A percentile compares a stretch with the other conserved stretches of the same genome.
phyloP scores from a whole-genome alignment of 768 basidiomycete species.

The Auricularia heimuer region DNA sequence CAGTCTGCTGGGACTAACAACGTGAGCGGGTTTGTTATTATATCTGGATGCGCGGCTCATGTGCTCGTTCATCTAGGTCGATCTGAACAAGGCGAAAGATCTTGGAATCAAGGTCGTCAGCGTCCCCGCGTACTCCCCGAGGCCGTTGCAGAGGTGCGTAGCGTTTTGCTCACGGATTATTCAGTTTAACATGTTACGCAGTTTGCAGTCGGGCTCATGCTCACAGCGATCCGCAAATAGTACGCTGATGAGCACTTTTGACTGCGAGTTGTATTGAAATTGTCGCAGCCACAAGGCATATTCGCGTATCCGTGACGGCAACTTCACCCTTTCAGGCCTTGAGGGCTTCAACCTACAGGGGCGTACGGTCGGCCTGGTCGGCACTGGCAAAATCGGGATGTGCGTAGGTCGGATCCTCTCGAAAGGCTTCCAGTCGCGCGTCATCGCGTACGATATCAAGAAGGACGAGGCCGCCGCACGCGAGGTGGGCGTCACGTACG shows the following conservation, averaged over 20 bases:
- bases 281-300: conserved; percentile 12
- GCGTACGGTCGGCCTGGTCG: conserved; percentile 24
- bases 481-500: conserved; percentile 13
- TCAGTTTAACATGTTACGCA: background rate
- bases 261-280: no score
- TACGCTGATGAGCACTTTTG: background rate
- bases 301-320: conserved; percentile 13
- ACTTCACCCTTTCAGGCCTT: conserved; percentile 15
- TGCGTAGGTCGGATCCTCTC: conserved; percentile 19
- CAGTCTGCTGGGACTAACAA: background rate
- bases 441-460: background rate
- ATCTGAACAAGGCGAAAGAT: conserved; percentile 11
- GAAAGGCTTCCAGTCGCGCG: conserved; percentile 18
- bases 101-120: conserved; percentile 12
- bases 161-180: background rate
- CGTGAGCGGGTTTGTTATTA: background rate
- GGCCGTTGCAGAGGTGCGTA: conserved; percentile 12
- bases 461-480: conserved; percentile 3
- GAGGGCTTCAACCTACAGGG: conserved; percentile 17
- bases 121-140: conserved; percentile 16
- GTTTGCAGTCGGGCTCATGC: conserved; percentile 15
- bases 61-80: conserved; percentile 8
- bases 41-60: background rate
- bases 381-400: conserved; percentile 24
- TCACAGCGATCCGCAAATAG: conserved; percentile 15